phyloP scores from a whole-genome alignment of 192 early-diverging fungal genomes.

The Coemansia sp. region DNA sequence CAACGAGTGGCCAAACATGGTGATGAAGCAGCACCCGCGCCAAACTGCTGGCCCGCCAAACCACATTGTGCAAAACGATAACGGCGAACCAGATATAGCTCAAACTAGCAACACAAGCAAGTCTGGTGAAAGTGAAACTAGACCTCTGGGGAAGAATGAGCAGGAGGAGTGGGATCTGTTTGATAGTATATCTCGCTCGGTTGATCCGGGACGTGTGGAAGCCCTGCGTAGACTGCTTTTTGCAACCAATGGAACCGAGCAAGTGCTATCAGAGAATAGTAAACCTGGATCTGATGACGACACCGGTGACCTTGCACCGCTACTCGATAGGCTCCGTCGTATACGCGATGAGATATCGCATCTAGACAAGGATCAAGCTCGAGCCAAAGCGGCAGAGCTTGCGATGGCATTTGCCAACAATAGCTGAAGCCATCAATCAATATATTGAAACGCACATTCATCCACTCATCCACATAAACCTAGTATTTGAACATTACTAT shows the following conservation, averaged over 20 bases:
- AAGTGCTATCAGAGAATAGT: not conserved
- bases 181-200: slow-evolving; percentile 12
- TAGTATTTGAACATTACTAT: too few species aligned
- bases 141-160: not conserved
- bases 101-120: not conserved
- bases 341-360: slow-evolving; percentile 36
- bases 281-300: not conserved
- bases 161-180: slow-evolving; percentile 43
- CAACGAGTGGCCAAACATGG: slow-evolving; percentile 49
- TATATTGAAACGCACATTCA: too few species aligned
- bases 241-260: not conserved
- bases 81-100: not conserved
- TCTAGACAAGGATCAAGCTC: slow-evolving; percentile 28
- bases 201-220: slow-evolving; percentile 22
- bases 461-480: too few species aligned
- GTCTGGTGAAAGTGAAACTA: not conserved
- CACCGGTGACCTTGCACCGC: slow-evolving; percentile 16
- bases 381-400: slow-evolving; percentile 42
- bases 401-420: slow-evolving; percentile 36
- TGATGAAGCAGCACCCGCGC: slow-evolving; percentile 2
- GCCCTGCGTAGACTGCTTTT: slow-evolving; percentile 23
- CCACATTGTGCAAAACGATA: not conserved
- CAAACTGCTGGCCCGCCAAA: not conserved
- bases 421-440: not conserved
- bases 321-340: slow-evolving; percentile 17